A percentile compares a stretch with the other conserved stretches of the same genome.
These are phyloP conservation scores for Sapria himalayana DNA, from an alignment of 345 rosid species.

Conservation along the genomic window DNA sequence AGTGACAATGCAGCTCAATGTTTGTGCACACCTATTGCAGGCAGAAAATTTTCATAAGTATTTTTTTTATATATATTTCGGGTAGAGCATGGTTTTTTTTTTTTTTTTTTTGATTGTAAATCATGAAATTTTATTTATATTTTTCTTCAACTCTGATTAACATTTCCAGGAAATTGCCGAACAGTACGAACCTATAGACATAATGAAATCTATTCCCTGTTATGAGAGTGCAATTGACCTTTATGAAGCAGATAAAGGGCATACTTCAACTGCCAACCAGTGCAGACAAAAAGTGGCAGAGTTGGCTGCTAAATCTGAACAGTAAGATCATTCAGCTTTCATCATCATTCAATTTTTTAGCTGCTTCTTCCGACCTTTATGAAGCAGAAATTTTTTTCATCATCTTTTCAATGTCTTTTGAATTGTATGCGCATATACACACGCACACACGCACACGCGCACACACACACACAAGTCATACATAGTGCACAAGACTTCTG, in stretches of 20 bases:
- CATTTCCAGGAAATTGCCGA: conserved; percentile 87
- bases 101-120: neutral
- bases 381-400: no score
- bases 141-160: no score
- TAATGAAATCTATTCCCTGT: conserved; percentile 38
- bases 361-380: no score
- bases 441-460: no score
- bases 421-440: no score
- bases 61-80: conserved; percentile 4
- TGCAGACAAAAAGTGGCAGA: conserved; percentile 97
- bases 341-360: no score
- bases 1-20: no score
- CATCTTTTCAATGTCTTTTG: no score
- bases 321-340: conserved; percentile 28
- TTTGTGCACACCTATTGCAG: no score
- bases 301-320: conserved; percentile 75
- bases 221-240: conserved; percentile 73
- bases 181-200: conserved; percentile 41
- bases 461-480: no score
- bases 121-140: neutral
- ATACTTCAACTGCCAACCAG: conserved; percentile 89
- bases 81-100: neutral
- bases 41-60: no score
- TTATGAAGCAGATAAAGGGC: conserved; percentile 64
- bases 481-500: no score